Evolutionary conservation across 208 protist species (phyloP).

Genomic region (Leishmania turanica): DNA sequence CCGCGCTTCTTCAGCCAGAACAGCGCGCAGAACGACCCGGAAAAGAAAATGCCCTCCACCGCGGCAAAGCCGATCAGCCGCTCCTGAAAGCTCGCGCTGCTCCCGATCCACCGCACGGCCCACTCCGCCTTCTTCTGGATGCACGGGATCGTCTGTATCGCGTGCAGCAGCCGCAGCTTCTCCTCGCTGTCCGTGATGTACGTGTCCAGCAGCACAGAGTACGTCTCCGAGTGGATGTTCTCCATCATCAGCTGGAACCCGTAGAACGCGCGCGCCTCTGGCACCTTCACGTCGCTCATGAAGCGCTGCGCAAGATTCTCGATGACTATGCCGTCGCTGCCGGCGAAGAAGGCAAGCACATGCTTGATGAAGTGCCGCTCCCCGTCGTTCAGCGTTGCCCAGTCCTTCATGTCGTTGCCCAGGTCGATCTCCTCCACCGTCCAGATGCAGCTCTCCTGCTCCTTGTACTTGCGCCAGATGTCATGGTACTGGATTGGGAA

Average conservation of each 20-base stretch:
- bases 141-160: slow-evolving; percentile 97
- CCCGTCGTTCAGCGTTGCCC: slow-evolving; percentile 94
- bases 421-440: slow-evolving; percentile 99
- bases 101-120: slow-evolving; percentile 94
- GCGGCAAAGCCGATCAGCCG: slow-evolving; percentile 98
- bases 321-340: slow-evolving; percentile 98
- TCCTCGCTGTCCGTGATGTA: slow-evolving; percentile 96
- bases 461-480: slow-evolving; percentile 99
- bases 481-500: slow-evolving; percentile 98
- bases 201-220: slow-evolving; percentile 94
- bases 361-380: slow-evolving; percentile 99
- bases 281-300: slow-evolving; percentile 98
- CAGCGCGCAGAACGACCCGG: slow-evolving; percentile 98
- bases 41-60: slow-evolving; percentile 99
- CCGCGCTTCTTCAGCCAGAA: slow-evolving; percentile 99
- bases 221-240: slow-evolving; percentile 98
- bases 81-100: slow-evolving; percentile 90
- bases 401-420: slow-evolving; percentile 94
- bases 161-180: slow-evolving; percentile 95
- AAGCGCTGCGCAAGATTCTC: slow-evolving; percentile 98
- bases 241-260: slow-evolving; percentile 99
- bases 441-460: slow-evolving; percentile 98
- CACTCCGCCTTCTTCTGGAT: slow-evolving; percentile 99
- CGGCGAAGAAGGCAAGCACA: slow-evolving; percentile 99
- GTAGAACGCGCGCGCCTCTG: slow-evolving; percentile 98